Conservation (phyloP, 352 stramenopile species). For the Phytopythium boreale region DNA sequence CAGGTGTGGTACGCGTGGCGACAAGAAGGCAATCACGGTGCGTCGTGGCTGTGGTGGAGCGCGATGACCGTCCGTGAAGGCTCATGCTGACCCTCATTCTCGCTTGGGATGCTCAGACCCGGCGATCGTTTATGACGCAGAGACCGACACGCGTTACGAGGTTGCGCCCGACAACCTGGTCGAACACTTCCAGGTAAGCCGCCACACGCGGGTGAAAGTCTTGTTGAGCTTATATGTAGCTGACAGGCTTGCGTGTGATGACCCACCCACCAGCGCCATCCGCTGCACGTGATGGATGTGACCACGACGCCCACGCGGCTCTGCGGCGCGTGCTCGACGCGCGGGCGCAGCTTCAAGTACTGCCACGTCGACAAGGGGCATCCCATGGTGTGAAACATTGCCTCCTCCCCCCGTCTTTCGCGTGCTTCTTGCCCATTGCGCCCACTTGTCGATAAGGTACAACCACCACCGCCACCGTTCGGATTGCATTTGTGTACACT, state of each 20-base stretch:
- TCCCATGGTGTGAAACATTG: conserved; percentile 50
- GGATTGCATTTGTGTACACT: not conserved
- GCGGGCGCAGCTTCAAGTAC: conserved; percentile 47
- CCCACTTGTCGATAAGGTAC: not conserved
- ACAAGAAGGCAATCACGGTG: conserved; percentile 56
- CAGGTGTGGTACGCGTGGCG: conserved; percentile 85
- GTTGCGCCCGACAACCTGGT: conserved; percentile 47
- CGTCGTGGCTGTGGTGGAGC: conserved; percentile 4
- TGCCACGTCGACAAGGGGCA: conserved; percentile 77
- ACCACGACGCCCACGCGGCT: conserved; percentile 34
- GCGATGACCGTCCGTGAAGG: not conserved
- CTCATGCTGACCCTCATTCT: not conserved
- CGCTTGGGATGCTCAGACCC: conserved; percentile 24
- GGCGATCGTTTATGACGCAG: conserved; percentile 45
- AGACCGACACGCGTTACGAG: conserved; percentile 31
- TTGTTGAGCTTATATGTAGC: not conserved
- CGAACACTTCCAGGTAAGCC: conserved; percentile 50
- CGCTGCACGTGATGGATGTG: conserved; percentile 73
- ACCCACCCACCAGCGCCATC: conserved; percentile 36
- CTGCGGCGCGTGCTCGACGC: conserved; percentile 37
- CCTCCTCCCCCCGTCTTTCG: not conserved
- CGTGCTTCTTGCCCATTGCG: not conserved
- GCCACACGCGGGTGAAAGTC: too few species aligned
- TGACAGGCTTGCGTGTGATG: conserved; percentile 7
- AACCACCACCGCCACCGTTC: not conserved